Base-by-base conservation (phyloP, 768 basidiomycete species). In the Russula vinacea region DNA sequence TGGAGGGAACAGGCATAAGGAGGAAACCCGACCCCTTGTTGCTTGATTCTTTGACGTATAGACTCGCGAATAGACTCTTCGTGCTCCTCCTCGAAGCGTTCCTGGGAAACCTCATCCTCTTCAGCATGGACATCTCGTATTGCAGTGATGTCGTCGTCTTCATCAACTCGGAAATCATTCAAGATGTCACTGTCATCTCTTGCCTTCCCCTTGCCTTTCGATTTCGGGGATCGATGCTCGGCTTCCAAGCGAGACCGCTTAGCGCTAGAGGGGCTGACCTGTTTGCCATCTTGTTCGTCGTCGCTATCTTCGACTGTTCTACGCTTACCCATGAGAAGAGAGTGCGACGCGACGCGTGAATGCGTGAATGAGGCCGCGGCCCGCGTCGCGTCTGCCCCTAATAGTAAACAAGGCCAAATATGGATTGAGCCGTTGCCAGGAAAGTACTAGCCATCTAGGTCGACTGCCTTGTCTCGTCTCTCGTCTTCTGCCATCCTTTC, bases 41-140 rank as follows among this genome's bases (percentile, higher is more conserved):
- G 77, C 62, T 73, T 76, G 57, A 71, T 74, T 65, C 74, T 77
- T 37, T 68, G 78, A 68, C 83, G 81, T 45, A 90, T 76, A 51
- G 78, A 79, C 26, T 78, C 81, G 14, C 83, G 83, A 55, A 89
- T 79, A 42, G 75, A 77, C 50, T 81, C 83, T 10, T 81, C 82
- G 59, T 87, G 77, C 54, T 84, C 79, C 62, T 82, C 79, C 66
- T 90, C 89, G 62, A 89, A 86, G 70, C 79, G 76, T 65, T 84
- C 82, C 60, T 89, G 87, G n/a, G 83, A 83, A 37, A 81, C 81
- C 61, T 84, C 82, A 56, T 80, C 75, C 11, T 71, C 69, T 19
- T 53, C 59, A 8, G 57, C 58, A 29, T 50, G 59, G 14, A 61
- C 33, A 32, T 66, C 63, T 44, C 64, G 58, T 58, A 66, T 65